Base-by-base conservation (phyloP, 2,329 filamentous ascomycete genomes). In the Hypoxylon sp. region DNA sequence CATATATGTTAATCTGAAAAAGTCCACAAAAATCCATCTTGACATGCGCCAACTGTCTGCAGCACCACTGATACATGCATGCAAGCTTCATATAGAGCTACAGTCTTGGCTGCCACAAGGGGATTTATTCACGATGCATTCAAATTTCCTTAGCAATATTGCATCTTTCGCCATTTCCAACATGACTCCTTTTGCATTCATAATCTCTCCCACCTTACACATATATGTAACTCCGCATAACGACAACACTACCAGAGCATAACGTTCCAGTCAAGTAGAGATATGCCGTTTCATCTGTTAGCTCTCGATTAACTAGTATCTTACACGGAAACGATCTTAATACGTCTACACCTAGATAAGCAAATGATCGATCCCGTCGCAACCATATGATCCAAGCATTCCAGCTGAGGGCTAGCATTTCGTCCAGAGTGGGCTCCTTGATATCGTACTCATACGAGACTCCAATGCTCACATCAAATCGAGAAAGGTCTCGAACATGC, bases 71-170 rank as follows among this genome's bases (percentile, higher is more conserved):
- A 28, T 22, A 55, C 30, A 62, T 61, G 57, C 28, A 62, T 60
- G 57, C 48, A 56, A 58, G 6, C 61, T 64, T 64, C 64, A 64
- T 67, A 64, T 64, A 46, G 45, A 55, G 24, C 45, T 62, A 62
- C 49, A 56, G 52, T 50, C 56, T 65, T 64, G 65, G 65, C 65
- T 58, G 24, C 61, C 61, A 54, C 4, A 57, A 40, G 56, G 61
- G 58, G 61, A 64, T 57, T 64, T 58, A 20, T 56, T 38, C 60
- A 53, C 40, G 46, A 38, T 44, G 33, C 46, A 51, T 56, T 66
- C 64, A 63, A 66, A 66, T 63, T 60, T 63, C 64, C 64, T 44
- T 22, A 20, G 8, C 9, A 24, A 11, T 30, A 38, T 55, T 44
- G 12, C 30, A 3, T 26, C 24, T 26, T 26, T 3, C 6, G 24